Conservation (phyloP, 169 alveolate genomes). For the Cryptosporidium xiaoi region DNA sequence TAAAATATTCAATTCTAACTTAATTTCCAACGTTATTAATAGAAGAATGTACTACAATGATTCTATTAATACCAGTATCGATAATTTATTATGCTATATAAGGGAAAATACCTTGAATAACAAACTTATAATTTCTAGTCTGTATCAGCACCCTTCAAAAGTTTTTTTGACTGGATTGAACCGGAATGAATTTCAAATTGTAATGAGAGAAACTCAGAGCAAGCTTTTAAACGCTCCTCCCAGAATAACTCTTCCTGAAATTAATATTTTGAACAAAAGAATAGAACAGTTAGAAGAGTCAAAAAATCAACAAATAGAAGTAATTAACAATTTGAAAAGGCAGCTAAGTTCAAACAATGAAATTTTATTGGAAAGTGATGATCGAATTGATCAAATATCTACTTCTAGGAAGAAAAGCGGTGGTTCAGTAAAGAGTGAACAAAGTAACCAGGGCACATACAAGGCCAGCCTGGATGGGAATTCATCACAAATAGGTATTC, state of each 20-base stretch:
- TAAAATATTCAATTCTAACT: not conserved
- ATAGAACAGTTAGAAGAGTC: constrained; percentile 47
- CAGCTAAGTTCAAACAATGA: constrained; percentile 7
- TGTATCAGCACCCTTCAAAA: constrained; percentile 51
- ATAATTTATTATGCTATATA: too few species aligned
- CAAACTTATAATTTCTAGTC: not conserved
- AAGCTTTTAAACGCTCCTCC: constrained; percentile 29
- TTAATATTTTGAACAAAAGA: constrained; percentile 33
- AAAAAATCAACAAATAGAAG: constrained; percentile 31
- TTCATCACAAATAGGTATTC: constrained; percentile 3
- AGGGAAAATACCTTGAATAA: not conserved
- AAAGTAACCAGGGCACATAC: not conserved
- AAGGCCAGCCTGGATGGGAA: not conserved
- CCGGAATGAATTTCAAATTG: constrained; percentile 10
- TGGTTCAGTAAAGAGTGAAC: constrained; percentile 1
- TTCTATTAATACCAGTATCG: too few species aligned
- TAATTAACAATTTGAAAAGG: constrained; percentile 28
- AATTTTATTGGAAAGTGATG: constrained; percentile 1
- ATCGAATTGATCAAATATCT: not conserved
- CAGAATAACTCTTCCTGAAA: constrained; percentile 21
- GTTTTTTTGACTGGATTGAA: not conserved
- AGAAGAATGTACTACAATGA: too few species aligned
- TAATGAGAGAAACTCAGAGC: constrained; percentile 51
- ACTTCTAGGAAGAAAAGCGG: not conserved
- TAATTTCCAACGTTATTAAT: too few species aligned